Evolutionary conservation across 2,329 filamentous ascomycete genomes (phyloP).

Genomic region (Aureobasidium lini): DNA sequence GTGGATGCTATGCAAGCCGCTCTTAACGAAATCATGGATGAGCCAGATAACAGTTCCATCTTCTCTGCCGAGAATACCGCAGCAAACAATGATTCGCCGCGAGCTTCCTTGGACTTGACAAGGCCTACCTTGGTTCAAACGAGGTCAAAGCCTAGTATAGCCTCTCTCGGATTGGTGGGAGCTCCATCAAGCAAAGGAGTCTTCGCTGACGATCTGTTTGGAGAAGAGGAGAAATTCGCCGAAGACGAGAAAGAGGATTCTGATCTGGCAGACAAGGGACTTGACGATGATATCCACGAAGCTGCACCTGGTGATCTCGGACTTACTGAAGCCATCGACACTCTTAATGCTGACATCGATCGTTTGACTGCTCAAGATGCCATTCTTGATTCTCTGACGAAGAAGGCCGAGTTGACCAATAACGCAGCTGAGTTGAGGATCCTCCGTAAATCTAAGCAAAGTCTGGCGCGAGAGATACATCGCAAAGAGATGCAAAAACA

Average conservation of each 20-base stretch:
- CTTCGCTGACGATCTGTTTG: conserved; percentile 88
- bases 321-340: conserved; percentile 83
- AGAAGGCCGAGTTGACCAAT: conserved; percentile 94
- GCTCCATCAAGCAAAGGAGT: conserved; percentile 82
- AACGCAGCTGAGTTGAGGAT: conserved; percentile 92
- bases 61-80: conserved; percentile 44
- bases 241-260: conserved; percentile 79
- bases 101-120: conserved; percentile 39
- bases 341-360: conserved; percentile 83
- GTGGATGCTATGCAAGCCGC: conserved; percentile 91
- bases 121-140: conserved; percentile 39
- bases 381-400: conserved; percentile 81
- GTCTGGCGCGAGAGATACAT: conserved; percentile 82
- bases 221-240: conserved; percentile 75
- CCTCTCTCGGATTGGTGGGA: conserved; percentile 84
- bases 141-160: conserved; percentile 70
- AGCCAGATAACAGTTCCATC: conserved; percentile 57
- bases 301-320: conserved; percentile 92
- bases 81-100: conserved; percentile 43
- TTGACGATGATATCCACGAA: conserved; percentile 80
- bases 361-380: conserved; percentile 80
- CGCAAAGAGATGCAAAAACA: conserved; percentile 93
- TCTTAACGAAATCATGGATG: conserved; percentile 82
- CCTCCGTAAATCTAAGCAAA: conserved; percentile 85
- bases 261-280: conserved; percentile 47